Percentiles rank a stretch among this genome's conserved stretches.
phyloP scores from a whole-genome alignment of 805 yeast species.

The Nakazawaea molendinolei region DNA sequence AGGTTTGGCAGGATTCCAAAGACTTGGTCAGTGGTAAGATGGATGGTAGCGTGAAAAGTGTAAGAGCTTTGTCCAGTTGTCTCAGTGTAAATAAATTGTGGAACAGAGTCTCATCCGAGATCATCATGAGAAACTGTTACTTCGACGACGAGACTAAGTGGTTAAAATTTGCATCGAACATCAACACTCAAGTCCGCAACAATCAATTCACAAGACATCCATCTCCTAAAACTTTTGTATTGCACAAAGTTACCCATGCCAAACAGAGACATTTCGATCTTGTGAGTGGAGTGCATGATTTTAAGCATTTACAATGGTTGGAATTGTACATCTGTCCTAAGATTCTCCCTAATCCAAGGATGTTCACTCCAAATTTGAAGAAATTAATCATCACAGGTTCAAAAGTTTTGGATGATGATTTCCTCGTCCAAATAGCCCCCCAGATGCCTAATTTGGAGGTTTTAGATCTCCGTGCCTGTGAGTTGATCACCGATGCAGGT shows the following conservation, averaged over 20 bases:
- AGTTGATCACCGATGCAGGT: constrained; percentile 68
- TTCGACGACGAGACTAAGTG: constrained; percentile 46
- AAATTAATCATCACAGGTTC: constrained; percentile 68
- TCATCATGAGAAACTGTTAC: constrained; percentile 48
- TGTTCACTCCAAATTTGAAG: constrained; percentile 35
- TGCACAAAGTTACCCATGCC: constrained; percentile 57
- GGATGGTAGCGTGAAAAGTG: constrained; percentile 10
- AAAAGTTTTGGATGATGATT: constrained; percentile 51
- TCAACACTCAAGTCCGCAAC: constrained; percentile 5
- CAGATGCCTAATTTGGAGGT: constrained; percentile 52
- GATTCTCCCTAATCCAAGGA: constrained; percentile 45
- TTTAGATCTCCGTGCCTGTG: constrained; percentile 82
- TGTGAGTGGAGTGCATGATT: constrained; percentile 33
- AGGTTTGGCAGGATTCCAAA: constrained; percentile 30
- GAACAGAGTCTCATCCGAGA: constrained; percentile 45
- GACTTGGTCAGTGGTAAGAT: constrained; percentile 3
- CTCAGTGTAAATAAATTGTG: constrained; percentile 64
- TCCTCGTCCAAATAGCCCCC: constrained; percentile 44
- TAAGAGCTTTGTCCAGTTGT: constrained; percentile 47
- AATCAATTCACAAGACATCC: constrained; percentile 6
- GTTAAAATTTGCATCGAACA: constrained; percentile 27
- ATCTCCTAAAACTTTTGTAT: constrained; percentile 38
- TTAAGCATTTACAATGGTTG: constrained; percentile 53
- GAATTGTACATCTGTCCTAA: constrained; percentile 82
- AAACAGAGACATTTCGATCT: constrained; percentile 47